A percentile compares a stretch with the other conserved stretches of the same genome.
Conservation (phyloP, 139 green algal genomes). For the Chlorella sp. region DNA sequence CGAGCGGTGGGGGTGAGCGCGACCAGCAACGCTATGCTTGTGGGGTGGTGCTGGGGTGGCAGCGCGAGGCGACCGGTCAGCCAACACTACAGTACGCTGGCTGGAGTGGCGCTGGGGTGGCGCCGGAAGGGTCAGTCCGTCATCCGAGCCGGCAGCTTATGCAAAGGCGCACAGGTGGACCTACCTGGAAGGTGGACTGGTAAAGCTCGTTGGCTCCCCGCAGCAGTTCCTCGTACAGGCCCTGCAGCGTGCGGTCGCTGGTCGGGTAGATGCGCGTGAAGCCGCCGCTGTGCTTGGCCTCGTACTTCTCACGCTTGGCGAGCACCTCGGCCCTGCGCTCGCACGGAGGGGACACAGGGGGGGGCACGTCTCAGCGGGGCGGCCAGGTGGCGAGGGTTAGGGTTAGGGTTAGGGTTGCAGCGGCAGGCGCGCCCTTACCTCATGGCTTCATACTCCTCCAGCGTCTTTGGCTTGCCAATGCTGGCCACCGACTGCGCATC, state of each 20-base stretch:
- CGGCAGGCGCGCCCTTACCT: not conserved
- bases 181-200: constrained; percentile 9
- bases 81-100: no score
- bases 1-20: not conserved
- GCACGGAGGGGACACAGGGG: not conserved
- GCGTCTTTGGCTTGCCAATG: constrained; percentile 12
- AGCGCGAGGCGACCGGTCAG: no score
- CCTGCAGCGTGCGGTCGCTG: constrained; percentile 14
- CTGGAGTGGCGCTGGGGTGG: no score
- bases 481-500: no score
- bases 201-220: constrained; percentile 10
- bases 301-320: constrained; percentile 28
- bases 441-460: constrained; percentile 12
- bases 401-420: no score
- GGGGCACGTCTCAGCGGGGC: not conserved
- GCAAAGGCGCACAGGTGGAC: no score
- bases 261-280: constrained; percentile 39
- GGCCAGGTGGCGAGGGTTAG: not conserved
- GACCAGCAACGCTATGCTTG: not conserved
- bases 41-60: no score
- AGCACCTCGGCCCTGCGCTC: constrained; percentile 21
- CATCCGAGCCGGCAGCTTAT: no score
- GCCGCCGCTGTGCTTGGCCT: constrained; percentile 29
- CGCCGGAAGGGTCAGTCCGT: no score
- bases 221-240: constrained; percentile 33